phyloP scores from a whole-genome alignment of 2,329 filamentous ascomycete species.

The Monilinia polystroma region DNA sequence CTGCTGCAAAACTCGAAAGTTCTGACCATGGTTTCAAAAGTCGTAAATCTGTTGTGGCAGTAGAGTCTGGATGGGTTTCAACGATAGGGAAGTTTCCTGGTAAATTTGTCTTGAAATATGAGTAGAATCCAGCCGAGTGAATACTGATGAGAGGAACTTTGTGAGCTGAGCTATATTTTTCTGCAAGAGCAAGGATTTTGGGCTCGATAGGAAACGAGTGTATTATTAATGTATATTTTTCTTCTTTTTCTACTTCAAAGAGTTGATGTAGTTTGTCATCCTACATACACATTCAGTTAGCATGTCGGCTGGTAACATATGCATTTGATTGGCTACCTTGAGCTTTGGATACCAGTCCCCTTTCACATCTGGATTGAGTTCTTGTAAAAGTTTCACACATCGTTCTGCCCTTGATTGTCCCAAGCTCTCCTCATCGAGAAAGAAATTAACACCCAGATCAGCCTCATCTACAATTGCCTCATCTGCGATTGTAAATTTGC shows the following conservation, averaged over 20 bases:
- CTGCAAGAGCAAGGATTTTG: conserved; percentile 51
- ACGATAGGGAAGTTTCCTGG: conserved; percentile 85
- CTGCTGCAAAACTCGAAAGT: conserved; percentile 63
- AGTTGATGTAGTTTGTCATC: conserved; percentile 27
- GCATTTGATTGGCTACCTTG: conserved; percentile 41
- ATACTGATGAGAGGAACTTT: conserved; percentile 76
- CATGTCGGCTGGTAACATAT: not conserved
- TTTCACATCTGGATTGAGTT: conserved; percentile 89
- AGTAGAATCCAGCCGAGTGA: conserved; percentile 90
- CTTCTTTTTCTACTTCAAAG: conserved; percentile 37
- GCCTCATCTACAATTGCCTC: conserved; percentile 71
- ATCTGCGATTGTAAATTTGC: conserved; percentile 88
- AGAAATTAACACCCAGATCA: conserved; percentile 96
- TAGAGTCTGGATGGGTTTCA: conserved; percentile 90
- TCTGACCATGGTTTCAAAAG: conserved; percentile 85
- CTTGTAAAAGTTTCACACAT: conserved; percentile 72
- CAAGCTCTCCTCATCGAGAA: conserved; percentile 75
- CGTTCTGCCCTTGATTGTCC: conserved; percentile 77
- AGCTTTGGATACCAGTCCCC: conserved; percentile 65
- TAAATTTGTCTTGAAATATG: conserved; percentile 77
- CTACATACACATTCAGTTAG: not conserved
- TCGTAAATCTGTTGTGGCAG: conserved; percentile 79
- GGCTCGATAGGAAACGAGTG: conserved; percentile 58
- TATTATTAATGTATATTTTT: conserved; percentile 59
- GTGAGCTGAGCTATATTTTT: conserved; percentile 51